Evolutionary conservation across 495 filamentous ascomycete species (phyloP).

Genomic region (Neurospora sp.): DNA sequence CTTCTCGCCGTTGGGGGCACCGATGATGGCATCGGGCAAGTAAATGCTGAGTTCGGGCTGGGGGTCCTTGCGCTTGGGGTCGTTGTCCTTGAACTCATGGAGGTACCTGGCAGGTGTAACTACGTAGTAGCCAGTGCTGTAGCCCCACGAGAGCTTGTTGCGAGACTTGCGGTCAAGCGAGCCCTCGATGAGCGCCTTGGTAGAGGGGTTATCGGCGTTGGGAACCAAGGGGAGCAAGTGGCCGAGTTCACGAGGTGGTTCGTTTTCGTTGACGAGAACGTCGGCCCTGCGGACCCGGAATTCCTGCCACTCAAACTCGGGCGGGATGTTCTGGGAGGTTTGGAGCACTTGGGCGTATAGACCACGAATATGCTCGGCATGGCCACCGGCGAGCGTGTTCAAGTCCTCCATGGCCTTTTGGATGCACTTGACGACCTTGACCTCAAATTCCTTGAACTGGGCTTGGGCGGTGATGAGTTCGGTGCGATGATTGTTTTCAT

Average conservation of each 20-base stretch:
- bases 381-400: slow-evolving; percentile 61
- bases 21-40: slow-evolving; percentile 80
- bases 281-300: slow-evolving; percentile 61
- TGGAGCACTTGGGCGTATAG: slow-evolving; percentile 78
- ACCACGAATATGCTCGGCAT: slow-evolving; percentile 66
- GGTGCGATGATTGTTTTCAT: slow-evolving; percentile 89
- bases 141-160: slow-evolving; percentile 63
- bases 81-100: slow-evolving; percentile 92
- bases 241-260: slow-evolving; percentile 58
- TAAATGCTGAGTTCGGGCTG: slow-evolving; percentile 79
- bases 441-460: slow-evolving; percentile 80
- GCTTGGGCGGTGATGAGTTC: slow-evolving; percentile 83
- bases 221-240: slow-evolving; percentile 57
- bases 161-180: slow-evolving; percentile 77
- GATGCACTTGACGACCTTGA: slow-evolving; percentile 71
- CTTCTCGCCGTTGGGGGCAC: slow-evolving; percentile 63
- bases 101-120: slow-evolving; percentile 77
- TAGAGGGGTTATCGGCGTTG: slow-evolving; percentile 74
- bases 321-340: slow-evolving; percentile 66
- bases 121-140: slow-evolving; percentile 76
- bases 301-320: slow-evolving; percentile 87
- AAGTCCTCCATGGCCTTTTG: slow-evolving; percentile 75
- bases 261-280: slow-evolving; percentile 69
- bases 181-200: slow-evolving; percentile 76
- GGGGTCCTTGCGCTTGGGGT: slow-evolving; percentile 68